Percentiles rank a stretch among this genome's conserved stretches.
phyloP scores from a whole-genome alignment of 2,329 filamentous ascomycete genomes.

The Mollisia scopiformis region DNA sequence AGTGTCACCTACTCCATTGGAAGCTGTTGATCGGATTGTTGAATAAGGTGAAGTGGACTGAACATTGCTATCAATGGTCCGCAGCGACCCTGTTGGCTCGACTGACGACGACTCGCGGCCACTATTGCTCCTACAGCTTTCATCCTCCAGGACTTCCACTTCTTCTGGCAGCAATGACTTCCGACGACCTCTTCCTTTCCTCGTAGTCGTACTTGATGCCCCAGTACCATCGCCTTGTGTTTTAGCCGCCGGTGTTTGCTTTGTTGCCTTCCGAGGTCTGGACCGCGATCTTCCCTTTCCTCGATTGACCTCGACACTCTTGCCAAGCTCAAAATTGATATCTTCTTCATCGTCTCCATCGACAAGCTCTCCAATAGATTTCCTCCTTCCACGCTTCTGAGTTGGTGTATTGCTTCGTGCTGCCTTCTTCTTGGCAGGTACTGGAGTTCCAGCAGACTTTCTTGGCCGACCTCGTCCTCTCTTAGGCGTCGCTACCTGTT shows the following conservation, averaged over 20 bases:
- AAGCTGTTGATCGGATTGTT: conserved; percentile 26
- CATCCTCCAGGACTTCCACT: conserved; percentile 18
- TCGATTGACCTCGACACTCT: conserved; percentile 24
- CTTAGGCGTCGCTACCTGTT: conserved; percentile 40
- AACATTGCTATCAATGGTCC: conserved; percentile 13
- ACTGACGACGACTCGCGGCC: not conserved
- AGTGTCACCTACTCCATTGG: conserved; percentile 11
- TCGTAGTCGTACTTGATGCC: conserved; percentile 15
- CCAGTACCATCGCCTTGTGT: conserved; percentile 5
- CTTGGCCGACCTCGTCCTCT: conserved; percentile 44
- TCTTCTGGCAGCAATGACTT: conserved; percentile 23
- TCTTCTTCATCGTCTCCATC: conserved; percentile 32
- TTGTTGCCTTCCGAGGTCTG: conserved; percentile 28
- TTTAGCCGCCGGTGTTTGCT: conserved; percentile 19
- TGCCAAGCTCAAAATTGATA: conserved; percentile 26
- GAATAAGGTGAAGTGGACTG: conserved; percentile 22
- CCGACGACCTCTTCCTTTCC: conserved; percentile 28
- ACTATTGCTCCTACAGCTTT: conserved; percentile 1
- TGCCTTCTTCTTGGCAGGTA: conserved; percentile 36
- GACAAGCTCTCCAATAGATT: conserved; percentile 29
- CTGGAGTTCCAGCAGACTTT: conserved; percentile 44
- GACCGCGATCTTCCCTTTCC: conserved; percentile 33
- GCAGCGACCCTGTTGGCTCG: conserved; percentile 9
- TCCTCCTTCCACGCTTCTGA: conserved; percentile 26
- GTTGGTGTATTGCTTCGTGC: conserved; percentile 29